These are phyloP conservation scores for Blastomyces gilchristii DNA, from an alignment of 2,329 filamentous ascomycete species.

Conservation along the genomic window DNA sequence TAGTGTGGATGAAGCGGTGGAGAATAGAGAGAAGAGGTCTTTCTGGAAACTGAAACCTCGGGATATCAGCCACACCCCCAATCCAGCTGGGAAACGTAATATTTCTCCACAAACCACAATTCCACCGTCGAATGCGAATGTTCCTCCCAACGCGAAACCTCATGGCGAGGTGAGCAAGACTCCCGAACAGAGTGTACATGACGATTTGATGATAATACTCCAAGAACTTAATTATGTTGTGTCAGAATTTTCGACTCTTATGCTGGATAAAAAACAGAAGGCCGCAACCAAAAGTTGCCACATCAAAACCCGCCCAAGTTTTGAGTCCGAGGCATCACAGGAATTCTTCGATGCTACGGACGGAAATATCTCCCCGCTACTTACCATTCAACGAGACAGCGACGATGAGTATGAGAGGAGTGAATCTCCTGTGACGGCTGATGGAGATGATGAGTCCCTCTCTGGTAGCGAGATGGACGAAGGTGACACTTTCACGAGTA, in stretches of 20 bases:
- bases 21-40: conserved; percentile 50
- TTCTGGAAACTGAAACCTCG: conserved; percentile 92
- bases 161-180: not conserved
- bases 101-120: conserved; percentile 45
- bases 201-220: conserved; percentile 73
- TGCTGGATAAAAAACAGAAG: conserved; percentile 69
- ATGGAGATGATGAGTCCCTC: conserved; percentile 48
- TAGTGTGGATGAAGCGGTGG: conserved; percentile 25
- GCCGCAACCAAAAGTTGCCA: conserved; percentile 49
- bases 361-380: conserved; percentile 52
- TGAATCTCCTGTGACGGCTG: conserved; percentile 39
- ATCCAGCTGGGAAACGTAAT: conserved; percentile 37
- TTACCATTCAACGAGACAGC: conserved; percentile 64
- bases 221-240: conserved; percentile 77
- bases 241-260: conserved; percentile 65
- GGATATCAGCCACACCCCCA: conserved; percentile 32
- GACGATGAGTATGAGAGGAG: conserved; percentile 56
- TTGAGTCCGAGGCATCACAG: conserved; percentile 71
- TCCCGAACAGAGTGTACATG: conserved; percentile 49
- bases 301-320: conserved; percentile 52
- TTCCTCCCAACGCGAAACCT: conserved; percentile 23
- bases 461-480: conserved; percentile 51
- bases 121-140: conserved; percentile 32
- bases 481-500: conserved; percentile 31
- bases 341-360: conserved; percentile 93